Conservation (phyloP, 1,139 yeast genomes). For the Taiozyma sp. region DNA sequence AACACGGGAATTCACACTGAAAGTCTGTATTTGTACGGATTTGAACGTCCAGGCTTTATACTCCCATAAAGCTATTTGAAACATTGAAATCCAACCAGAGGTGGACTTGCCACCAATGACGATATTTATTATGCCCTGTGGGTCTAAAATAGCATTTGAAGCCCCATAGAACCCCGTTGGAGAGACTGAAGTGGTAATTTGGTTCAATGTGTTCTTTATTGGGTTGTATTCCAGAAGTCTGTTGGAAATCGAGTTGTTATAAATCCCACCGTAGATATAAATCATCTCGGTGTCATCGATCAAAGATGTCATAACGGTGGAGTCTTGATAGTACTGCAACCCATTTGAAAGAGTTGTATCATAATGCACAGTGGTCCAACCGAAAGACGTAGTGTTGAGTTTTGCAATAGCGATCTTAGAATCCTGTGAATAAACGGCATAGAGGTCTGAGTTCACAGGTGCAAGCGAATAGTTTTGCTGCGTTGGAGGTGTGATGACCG, state of each 20-base stretch:
- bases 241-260: conserved; percentile 26
- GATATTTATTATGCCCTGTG: conserved; percentile 31
- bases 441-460: conserved; percentile 22
- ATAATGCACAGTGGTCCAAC: conserved; percentile 24
- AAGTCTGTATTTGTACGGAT: conserved; percentile 26
- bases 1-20: conserved; percentile 41
- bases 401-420: conserved; percentile 14
- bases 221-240: conserved; percentile 35
- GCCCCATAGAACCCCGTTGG: conserved; percentile 49
- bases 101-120: conserved; percentile 50
- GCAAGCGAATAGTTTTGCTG: conserved; percentile 20
- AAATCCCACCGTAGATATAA: conserved; percentile 45
- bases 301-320: conserved; percentile 36
- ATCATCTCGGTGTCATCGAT: conserved; percentile 28
- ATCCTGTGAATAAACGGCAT: conserved; percentile 21
- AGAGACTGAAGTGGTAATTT: conserved; percentile 38
- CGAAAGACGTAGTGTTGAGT: conserved; percentile 13
- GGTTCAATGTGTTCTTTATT: conserved; percentile 24
- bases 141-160: conserved; percentile 26
- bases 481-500: conserved; percentile 17
- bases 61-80: conserved; percentile 57
- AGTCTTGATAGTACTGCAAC: conserved; percentile 20
- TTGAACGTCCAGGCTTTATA: conserved; percentile 54
- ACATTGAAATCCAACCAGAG: conserved; percentile 54
- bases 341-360: conserved; percentile 11